Evolutionary conservation across 495 filamentous ascomycete species (phyloP).

Genomic region (Corynascus novoguineensis): DNA sequence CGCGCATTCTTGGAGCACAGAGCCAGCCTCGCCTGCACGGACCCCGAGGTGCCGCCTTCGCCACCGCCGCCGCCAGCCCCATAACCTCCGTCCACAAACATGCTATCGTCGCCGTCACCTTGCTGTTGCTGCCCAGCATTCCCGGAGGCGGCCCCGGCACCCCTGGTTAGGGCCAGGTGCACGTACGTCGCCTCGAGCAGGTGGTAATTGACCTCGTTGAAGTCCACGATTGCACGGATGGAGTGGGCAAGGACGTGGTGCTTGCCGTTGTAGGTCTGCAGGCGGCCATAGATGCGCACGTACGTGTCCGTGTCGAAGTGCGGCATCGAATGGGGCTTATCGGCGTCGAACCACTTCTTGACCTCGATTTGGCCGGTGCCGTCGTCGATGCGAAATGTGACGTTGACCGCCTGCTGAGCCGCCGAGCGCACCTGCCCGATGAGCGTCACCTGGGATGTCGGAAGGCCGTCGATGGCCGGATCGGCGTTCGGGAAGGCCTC

Average conservation of each 20-base stretch:
- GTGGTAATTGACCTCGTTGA: conserved; percentile 88
- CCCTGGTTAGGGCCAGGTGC: conserved; percentile 81
- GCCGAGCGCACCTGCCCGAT: conserved; percentile 87
- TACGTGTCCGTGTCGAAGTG: conserved; percentile 60
- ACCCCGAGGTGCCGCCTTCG: conserved; percentile 24
- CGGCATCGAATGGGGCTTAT: conserved; percentile 41
- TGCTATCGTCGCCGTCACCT: conserved; percentile 44
- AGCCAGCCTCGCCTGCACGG: conserved; percentile 33
- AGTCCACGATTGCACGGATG: conserved; percentile 70
- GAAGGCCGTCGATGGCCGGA: conserved; percentile 71
- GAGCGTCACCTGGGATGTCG: conserved; percentile 64
- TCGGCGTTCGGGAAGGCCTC: conserved; percentile 64
- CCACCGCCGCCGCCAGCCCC: conserved; percentile 20
- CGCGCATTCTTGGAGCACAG: conserved; percentile 51
- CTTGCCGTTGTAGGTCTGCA: conserved; percentile 74
- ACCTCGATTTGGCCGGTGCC: conserved; percentile 90
- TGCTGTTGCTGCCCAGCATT: conserved; percentile 21
- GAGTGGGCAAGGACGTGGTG: conserved; percentile 73
- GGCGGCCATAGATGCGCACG: conserved; percentile 71
- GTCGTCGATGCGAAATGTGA: conserved; percentile 90
- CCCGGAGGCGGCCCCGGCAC: conserved; percentile 47
- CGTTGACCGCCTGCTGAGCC: conserved; percentile 79
- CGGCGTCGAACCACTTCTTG: conserved; percentile 80
- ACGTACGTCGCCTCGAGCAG: conserved; percentile 81
- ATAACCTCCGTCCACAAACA: conserved; percentile 50